A percentile compares a stretch with the other conserved stretches of the same genome.
These are phyloP conservation scores for Rhizomucor pusillus DNA, from an alignment of 371 early-diverging fungal species.

Conservation along the genomic window DNA sequence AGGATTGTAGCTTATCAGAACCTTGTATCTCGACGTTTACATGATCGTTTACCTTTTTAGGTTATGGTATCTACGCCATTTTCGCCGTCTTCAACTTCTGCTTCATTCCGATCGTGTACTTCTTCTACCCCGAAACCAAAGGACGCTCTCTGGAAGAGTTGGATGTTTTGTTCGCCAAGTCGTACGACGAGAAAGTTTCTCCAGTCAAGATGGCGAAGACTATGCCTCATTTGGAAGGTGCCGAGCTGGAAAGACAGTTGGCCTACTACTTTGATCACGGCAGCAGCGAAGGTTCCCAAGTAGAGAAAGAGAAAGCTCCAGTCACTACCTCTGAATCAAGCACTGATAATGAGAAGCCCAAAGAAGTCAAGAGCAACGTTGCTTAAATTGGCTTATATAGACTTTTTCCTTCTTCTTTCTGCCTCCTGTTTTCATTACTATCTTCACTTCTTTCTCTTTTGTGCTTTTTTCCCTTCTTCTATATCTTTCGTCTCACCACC, in stretches of 20 bases:
- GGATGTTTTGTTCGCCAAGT: constrained; percentile 28
- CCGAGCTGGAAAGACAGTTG: constrained; percentile 8
- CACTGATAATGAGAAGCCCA: background rate
- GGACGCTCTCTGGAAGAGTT: constrained; percentile 66
- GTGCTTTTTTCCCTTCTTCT: no score
- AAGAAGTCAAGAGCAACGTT: background rate
- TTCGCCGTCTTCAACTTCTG: constrained; percentile 31
- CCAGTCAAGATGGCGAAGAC: constrained; percentile 16
- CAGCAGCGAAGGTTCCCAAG: background rate
- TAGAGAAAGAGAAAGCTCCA: constrained; percentile 3
- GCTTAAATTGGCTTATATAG: no score
- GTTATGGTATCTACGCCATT: constrained; percentile 36
- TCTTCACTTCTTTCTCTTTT: background rate
- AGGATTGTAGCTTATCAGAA: constrained; percentile 10
- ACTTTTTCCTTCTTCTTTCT: background rate
- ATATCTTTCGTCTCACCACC: no score
- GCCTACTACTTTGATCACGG: constrained; percentile 14
- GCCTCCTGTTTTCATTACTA: background rate
- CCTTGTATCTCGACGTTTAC: constrained; percentile 16
- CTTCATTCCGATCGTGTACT: constrained; percentile 42
- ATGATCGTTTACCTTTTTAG: background rate
- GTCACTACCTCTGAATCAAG: background rate
- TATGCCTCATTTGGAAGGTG: constrained; percentile 15
- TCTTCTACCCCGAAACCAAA: constrained; percentile 75
- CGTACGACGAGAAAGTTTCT: constrained; percentile 12